Percentiles rank a stretch among this genome's conserved stretches.
These are phyloP conservation scores for Paecilomyces formosus DNA, from an alignment of 2,329 filamentous ascomycete species.

Conservation along the genomic window DNA sequence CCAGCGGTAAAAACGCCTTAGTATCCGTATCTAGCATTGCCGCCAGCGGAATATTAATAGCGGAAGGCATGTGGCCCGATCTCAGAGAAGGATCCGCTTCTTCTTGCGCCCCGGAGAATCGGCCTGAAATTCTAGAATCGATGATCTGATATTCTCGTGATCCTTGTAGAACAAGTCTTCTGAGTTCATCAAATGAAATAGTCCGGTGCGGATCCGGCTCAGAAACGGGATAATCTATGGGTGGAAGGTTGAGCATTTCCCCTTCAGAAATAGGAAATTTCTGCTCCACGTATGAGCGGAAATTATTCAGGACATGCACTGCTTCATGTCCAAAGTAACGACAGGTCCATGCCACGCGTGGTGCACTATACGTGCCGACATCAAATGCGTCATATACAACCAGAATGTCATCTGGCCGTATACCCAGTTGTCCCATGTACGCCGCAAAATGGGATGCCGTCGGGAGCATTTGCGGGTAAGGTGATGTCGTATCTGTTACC, in stretches of 20 bases:
- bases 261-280: slow-evolving; percentile 12
- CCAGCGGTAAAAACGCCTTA: slow-evolving; percentile 6
- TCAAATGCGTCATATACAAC: slow-evolving; percentile 22
- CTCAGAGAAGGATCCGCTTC: slow-evolving; percentile 10
- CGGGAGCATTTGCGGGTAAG: slow-evolving; percentile 23
- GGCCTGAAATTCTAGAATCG: slow-evolving; percentile 12
- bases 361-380: slow-evolving; percentile 19
- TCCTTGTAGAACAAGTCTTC: background rate
- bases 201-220: background rate
- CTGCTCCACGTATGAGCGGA: slow-evolving; percentile 14
- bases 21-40: slow-evolving; percentile 10
- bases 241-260: background rate
- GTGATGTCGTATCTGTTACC: slow-evolving; percentile 12
- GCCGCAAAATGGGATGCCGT: slow-evolving; percentile 13
- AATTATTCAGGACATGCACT: slow-evolving; percentile 23
- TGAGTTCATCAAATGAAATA: background rate
- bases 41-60: slow-evolving; percentile 18
- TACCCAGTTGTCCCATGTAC: slow-evolving; percentile 12
- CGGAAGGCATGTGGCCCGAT: slow-evolving; percentile 17
- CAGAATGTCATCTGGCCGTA: slow-evolving; percentile 15
- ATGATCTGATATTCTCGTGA: slow-evolving; percentile 10
- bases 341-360: slow-evolving; percentile 21
- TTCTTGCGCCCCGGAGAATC: slow-evolving; percentile 11
- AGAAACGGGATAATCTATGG: background rate
- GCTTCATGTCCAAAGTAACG: slow-evolving; percentile 17